These are phyloP conservation scores for Xylaria longipes DNA, from an alignment of 495 filamentous ascomycete genomes.

Conservation along the genomic window DNA sequence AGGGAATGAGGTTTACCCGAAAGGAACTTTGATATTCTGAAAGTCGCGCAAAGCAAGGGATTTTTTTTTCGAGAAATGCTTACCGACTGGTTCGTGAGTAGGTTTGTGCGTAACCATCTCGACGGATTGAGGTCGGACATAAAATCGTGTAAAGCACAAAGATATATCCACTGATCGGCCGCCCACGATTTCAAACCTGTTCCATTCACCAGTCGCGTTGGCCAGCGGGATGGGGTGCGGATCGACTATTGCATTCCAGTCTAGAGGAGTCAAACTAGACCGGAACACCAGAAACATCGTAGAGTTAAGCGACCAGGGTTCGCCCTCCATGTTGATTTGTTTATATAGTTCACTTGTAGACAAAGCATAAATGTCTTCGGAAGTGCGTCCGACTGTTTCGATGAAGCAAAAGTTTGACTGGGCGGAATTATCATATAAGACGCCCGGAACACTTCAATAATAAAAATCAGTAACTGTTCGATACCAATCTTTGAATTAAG, in stretches of 20 bases:
- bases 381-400: background rate
- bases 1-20: too few relatives aligned
- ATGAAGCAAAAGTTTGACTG: constrained; percentile 19
- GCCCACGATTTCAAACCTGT: background rate
- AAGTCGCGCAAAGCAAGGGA: too few relatives aligned
- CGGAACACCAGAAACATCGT: constrained; percentile 1
- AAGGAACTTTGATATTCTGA: too few relatives aligned
- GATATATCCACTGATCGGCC: background rate
- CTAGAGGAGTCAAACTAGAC: background rate
- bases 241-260: background rate
- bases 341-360: background rate
- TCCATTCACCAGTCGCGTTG: constrained; percentile 4
- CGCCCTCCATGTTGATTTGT: background rate
- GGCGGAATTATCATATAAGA: background rate
- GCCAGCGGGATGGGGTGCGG: background rate
- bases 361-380: background rate
- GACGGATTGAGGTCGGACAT: background rate
- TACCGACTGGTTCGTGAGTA: background rate
- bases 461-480: background rate
- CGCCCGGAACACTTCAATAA: background rate
- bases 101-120: background rate
- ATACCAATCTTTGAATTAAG: too few relatives aligned
- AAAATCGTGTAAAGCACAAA: constrained; percentile 11
- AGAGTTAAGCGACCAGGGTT: constrained; percentile 9
- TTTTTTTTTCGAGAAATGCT: too few relatives aligned